phyloP scores from a whole-genome alignment of 2,329 filamentous ascomycete genomes.

The Aspergillus ochraceus region DNA sequence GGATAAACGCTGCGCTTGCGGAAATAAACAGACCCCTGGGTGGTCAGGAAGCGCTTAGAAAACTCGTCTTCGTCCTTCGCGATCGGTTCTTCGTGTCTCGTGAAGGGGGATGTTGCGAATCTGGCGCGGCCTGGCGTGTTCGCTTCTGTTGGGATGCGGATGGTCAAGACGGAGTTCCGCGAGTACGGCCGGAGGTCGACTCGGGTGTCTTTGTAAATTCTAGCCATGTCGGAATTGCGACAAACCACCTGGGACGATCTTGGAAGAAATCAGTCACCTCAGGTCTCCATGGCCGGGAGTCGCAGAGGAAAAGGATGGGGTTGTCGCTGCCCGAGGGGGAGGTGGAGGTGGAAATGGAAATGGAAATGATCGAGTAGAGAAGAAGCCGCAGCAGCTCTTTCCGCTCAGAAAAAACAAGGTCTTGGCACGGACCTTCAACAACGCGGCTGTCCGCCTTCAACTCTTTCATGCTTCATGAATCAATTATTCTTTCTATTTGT shows the following conservation, averaged over 20 bases:
- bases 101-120: conserved; percentile 48
- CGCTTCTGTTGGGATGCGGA: conserved; percentile 60
- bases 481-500: neutral
- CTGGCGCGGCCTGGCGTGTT: conserved; percentile 47
- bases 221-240: conserved; percentile 56
- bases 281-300: conserved; percentile 34
- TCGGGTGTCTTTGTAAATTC: conserved; percentile 83
- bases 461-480: neutral
- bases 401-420: conserved; percentile 36
- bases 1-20: conserved; percentile 73
- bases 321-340: conserved; percentile 12
- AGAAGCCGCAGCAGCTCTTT: conserved; percentile 25
- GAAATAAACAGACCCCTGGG: conserved; percentile 80
- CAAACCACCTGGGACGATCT: conserved; percentile 22
- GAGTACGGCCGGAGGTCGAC: conserved; percentile 76
- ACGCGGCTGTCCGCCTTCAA: neutral
- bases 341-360: conserved; percentile 13
- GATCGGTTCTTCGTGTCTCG: conserved; percentile 39
- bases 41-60: conserved; percentile 70
- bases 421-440: conserved; percentile 30
- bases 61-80: conserved; percentile 68
- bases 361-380: conserved; percentile 22
- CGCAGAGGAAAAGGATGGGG: conserved; percentile 16
- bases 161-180: conserved; percentile 67
- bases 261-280: conserved; percentile 19